Base-by-base conservation (phyloP, 2,329 filamentous ascomycete genomes). In the Neopestalotiopsis rosae region DNA sequence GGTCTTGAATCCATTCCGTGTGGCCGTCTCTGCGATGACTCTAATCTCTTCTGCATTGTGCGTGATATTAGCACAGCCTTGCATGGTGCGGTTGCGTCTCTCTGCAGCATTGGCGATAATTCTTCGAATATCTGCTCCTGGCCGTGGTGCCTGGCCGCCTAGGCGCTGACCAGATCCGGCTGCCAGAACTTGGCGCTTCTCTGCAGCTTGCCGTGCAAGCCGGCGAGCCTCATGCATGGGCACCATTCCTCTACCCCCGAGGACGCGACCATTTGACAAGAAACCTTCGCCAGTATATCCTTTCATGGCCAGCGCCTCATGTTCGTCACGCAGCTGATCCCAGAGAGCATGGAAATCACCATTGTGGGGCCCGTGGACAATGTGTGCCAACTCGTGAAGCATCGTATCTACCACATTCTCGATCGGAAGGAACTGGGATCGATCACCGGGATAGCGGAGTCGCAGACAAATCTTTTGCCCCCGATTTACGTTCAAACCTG, bases 211-310 rank as follows among this genome's bases (percentile, higher is more conserved):
- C 65, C 93, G 88, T 38, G 94, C 94, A 69, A 93, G 84, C 45
- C 93, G 88, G 34, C 91, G 89, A 69, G 92, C 91, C 80, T 97
- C 95, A 24, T 92, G 85, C 69, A 88, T 82, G 1, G 92, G 89
- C n/a, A 94, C 85, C n/a, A 72, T 74, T 28, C 75, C 72, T 69
- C 81, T 81, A 2, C 92, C 92, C 67, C 95, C 95, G 0, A 98
- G 86, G 12, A 88, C 88, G 17, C 89, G 88, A 1, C 95, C 95
- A 40, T 91, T 83, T 0, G 91, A 91, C 38, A 97, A 82, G 81
- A 98, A 98, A 0, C 93, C 93, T 79, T 97, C 94, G 13, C 95
- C 95, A 0, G 93, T 97, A 76, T 95, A 98, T 20, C 95, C 95
- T 77, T 95, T 96, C 69, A 89, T 83, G 12, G 90, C 77, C 6